Percentiles rank a stretch among this genome's conserved stretches.
Conservation (phyloP, 2,329 filamentous ascomycete genomes). For the Aspergillus pseudoviridinutans region DNA sequence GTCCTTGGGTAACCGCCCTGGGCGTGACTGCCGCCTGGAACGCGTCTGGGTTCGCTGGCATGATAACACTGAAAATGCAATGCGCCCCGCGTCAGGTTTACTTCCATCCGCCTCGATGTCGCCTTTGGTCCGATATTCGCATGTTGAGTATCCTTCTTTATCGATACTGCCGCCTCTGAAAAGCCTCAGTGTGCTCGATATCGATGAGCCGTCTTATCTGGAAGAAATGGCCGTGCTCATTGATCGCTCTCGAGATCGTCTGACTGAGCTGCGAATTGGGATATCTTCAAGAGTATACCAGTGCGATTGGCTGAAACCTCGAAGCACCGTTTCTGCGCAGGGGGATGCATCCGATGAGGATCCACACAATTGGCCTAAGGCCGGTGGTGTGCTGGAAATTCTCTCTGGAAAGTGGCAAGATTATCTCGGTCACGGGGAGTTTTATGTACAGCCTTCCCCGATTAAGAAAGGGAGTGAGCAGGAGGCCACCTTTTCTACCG, state of each 20-base stretch:
- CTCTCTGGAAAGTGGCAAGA: constrained; percentile 16
- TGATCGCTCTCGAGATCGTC: constrained; percentile 61
- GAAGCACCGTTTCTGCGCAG: constrained; percentile 12
- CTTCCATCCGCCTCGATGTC: constrained; percentile 20
- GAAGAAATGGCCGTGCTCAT: constrained; percentile 79
- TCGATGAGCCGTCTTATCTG: constrained; percentile 77
- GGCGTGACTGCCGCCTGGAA: constrained; percentile 63
- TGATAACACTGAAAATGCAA: constrained; percentile 58
- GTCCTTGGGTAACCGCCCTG: constrained; percentile 61
- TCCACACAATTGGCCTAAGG: constrained; percentile 27
- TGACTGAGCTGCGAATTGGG: constrained; percentile 70
- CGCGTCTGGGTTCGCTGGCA: constrained; percentile 80
- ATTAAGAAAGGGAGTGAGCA: constrained; percentile 4
- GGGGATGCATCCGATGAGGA: constrained; percentile 4
- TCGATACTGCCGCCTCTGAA: constrained; percentile 71
- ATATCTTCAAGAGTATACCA: constrained; percentile 49
- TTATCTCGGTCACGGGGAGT: not conserved
- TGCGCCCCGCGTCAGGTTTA: constrained; percentile 15
- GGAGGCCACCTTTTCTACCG: not conserved
- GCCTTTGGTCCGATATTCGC: constrained; percentile 51
- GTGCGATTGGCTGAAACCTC: constrained; percentile 26
- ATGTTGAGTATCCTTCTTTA: constrained; percentile 74
- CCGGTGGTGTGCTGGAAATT: constrained; percentile 31
- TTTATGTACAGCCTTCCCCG: not conserved
- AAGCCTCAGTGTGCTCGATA: constrained; percentile 72